phyloP scores from a whole-genome alignment of 345 rosid genomes.

The Moricandia arvensis region DNA sequence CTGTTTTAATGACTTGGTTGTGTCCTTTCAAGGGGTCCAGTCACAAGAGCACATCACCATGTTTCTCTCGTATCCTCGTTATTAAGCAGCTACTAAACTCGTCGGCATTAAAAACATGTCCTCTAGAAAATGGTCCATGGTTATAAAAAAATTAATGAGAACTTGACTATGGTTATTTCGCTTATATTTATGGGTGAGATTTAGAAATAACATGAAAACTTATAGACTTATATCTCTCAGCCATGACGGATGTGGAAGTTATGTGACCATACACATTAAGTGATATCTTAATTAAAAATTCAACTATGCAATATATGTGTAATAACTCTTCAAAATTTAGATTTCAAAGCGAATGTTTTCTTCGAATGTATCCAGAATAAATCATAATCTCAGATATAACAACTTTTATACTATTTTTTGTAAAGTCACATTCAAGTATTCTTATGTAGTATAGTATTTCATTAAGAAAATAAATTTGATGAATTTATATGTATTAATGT shows the following conservation, averaged over 20 bases:
- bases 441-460: neutral
- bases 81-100: constrained; percentile 4
- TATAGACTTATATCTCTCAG: no score
- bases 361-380: no score
- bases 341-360: no score
- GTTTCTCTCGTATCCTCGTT: neutral
- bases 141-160: neutral
- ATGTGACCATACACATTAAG: no score
- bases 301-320: no score
- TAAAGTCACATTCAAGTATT: neutral
- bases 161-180: neutral
- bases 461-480: neutral
- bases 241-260: neutral
- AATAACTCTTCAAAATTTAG: no score
- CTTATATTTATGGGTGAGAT: neutral
- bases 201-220: neutral
- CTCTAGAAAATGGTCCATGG: neutral
- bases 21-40: constrained; percentile 23
- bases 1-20: constrained; percentile 35
- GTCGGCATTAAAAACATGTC: neutral
- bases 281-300: no score
- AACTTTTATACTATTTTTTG: neutral
- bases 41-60: constrained; percentile 19
- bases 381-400: no score
- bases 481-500: neutral